phyloP scores from a whole-genome alignment of 306 rosid species.

The Rosa persica region DNA sequence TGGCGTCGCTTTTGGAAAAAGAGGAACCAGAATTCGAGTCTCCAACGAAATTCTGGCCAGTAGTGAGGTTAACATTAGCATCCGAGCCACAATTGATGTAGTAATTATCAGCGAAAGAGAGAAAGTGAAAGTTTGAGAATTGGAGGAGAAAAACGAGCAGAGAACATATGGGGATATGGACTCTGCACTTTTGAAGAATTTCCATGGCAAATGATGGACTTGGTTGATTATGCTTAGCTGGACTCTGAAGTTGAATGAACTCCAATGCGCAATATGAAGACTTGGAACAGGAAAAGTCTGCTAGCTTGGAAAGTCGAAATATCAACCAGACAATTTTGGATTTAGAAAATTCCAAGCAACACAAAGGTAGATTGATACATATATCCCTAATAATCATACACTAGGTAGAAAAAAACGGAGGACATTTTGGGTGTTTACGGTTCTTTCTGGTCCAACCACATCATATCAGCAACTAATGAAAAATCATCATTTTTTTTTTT shows the following conservation, averaged over 20 bases:
- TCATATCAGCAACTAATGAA: too few species aligned
- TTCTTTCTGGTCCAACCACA: not conserved
- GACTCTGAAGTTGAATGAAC: not conserved
- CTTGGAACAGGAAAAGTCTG: not conserved
- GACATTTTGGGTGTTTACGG: not conserved
- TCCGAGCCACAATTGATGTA: constrained; percentile 50
- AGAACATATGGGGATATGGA: not conserved
- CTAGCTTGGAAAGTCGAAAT: not conserved
- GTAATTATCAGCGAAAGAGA: constrained; percentile 28
- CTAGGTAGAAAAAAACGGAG: not conserved
- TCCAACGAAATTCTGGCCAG: not conserved
- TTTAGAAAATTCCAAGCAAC: too few species aligned
- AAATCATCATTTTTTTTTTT: not conserved
- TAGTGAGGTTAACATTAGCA: not conserved
- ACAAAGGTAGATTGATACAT: not conserved
- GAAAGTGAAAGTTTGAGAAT: constrained; percentile 28
- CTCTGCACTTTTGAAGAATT: not conserved
- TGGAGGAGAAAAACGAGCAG: constrained; percentile 10
- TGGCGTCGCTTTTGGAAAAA: not conserved
- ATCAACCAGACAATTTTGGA: not conserved
- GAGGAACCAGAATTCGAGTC: not conserved
- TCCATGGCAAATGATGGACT: constrained; percentile 19
- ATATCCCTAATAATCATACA: not conserved
- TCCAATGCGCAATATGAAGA: not conserved
- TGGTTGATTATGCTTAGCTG: not conserved